Base-by-base conservation (phyloP, 176 grass and related monocot species). In the Oryza punctata region DNA sequence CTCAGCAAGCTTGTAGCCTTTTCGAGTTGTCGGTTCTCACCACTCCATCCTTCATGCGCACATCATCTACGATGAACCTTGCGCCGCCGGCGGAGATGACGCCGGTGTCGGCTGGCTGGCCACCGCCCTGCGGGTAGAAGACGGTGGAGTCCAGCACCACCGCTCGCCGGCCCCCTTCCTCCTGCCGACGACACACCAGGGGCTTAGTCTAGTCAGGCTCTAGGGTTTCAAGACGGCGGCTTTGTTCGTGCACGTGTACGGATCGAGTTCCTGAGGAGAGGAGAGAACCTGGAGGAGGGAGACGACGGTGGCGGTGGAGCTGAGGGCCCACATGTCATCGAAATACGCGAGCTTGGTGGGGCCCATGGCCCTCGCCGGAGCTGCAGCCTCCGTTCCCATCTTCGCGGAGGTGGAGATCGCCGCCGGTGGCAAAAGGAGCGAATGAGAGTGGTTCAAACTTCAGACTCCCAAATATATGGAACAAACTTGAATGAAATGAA, bases 121-220 rank as follows among this genome's bases (percentile, higher is more conserved):
- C 96, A 10, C 96, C 96, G 21, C 96, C 96, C 76, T 98, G 96
- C 65, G 96, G 96, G 72, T 98, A 80, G 78, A 98, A 95, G 85
- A 94, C 64, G 14, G 93, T 98, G 14, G 93, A 69, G 73, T 98
- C 89, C 66, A 95, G 70, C 43, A 91, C 71, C 87, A 95, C 57
- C n/a, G 91, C 91, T 40, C 26, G 76, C 35, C 96, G 86, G 35
- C 76, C 87, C 46, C 82, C 80, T 5, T 90, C 95, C 70, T 89
- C 85, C 96, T 95, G 60, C 79, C 5, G 9, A 26, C 46, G 9
- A 26, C 27, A 26, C 46, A 30, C 65, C 10, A 11, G 10, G 12
- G 75, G 29, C 43, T 82, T 2, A 65, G 80, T 41, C 35, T 2
- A 65, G 80, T 32, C 35, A 25, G 27, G 15, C 1, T 23, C 46